Evolutionary conservation across 2,329 filamentous ascomycete species (phyloP), one percentile per base, ranked within the genome.

Genomic region (Hypomyces rosellus): DNA sequence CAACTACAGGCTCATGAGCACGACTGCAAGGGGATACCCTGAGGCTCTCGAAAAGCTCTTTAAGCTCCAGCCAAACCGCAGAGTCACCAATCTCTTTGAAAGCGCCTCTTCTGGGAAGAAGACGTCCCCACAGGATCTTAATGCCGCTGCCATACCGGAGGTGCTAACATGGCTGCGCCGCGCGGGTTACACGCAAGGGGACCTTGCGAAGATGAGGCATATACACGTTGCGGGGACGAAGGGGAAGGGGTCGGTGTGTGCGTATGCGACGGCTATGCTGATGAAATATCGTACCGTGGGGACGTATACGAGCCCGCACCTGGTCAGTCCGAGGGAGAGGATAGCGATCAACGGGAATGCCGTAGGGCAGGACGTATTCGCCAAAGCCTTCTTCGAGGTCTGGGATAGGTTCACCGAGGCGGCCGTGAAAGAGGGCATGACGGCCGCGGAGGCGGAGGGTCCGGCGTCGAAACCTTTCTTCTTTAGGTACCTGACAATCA

Each of bases 211-310:
- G 4, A 67, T 78, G 46, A 69, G 68, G 14, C 77, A 76, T 57
- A 82, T 97, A 54, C 92, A 97, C 65, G 83, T 97, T 42, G 88
- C 92, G 1, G 92, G 92, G 12, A 96, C 91, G 4, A 97, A 96
- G 67, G 92, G 92, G 53, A 97, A 96, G 67, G 91, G 91, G 38
- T 93, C 88, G 2, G 90, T 89, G 1, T 89, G 87, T 57, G 86
- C 91, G 9, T 92, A 91, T 65, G 80, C 89, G 16, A 89, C 89
- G 13, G 84, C 84, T 2, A 88, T 95, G 55, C 74, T 96, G n/a
- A 71, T 75, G 3, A 72, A 61, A 51, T 67, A 71, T 41, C 67
- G 49, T 54, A 61, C 57, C 66, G 67, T 93, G 22, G 90, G 90
- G 37, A 82, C 90, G 1, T 95, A 89, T 65, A 95, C 88, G 1